Conservation (phyloP, 1,284 basidiomycete genomes). For the Trichosporon inkin region DNA sequence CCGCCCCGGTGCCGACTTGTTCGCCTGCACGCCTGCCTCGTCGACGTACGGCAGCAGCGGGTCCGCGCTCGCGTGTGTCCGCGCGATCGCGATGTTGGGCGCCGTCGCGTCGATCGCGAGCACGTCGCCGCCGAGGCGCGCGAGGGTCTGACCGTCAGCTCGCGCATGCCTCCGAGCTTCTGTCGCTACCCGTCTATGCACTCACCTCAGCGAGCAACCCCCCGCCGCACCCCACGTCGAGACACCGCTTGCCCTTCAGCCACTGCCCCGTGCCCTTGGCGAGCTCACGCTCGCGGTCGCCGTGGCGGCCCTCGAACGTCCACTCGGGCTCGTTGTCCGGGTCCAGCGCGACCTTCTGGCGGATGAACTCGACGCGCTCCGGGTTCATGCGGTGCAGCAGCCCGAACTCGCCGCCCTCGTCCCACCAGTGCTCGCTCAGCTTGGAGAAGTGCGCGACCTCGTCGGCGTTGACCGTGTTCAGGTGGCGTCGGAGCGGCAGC, state of each 20-base stretch:
- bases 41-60: slow-evolving; percentile 65
- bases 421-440: slow-evolving; percentile 94
- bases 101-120: slow-evolving; percentile 85
- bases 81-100: slow-evolving; percentile 81
- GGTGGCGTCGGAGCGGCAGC: background rate
- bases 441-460: slow-evolving; percentile 92
- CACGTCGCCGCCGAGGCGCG: slow-evolving; percentile 79
- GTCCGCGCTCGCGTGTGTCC: slow-evolving; percentile 75
- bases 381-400: slow-evolving; percentile 96
- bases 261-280: slow-evolving; percentile 43
- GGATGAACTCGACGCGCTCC: slow-evolving; percentile 75
- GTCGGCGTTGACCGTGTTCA: slow-evolving; percentile 62
- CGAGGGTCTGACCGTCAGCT: slow-evolving; percentile 61
- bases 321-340: slow-evolving; percentile 55
- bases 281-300: slow-evolving; percentile 41
- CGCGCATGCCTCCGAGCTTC: background rate
- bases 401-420: slow-evolving; percentile 85
- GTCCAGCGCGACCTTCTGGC: slow-evolving; percentile 67
- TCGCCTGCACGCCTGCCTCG: slow-evolving; percentile 82
- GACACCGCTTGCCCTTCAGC: slow-evolving; percentile 62
- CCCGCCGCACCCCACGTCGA: slow-evolving; percentile 92
- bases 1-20: slow-evolving; percentile 65
- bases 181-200: too few species aligned
- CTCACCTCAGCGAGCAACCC: slow-evolving; percentile 85
- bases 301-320: slow-evolving; percentile 45